Percentiles rank a stretch among this genome's conserved stretches.
Evolutionary conservation across 441 rosid genomes (phyloP).

Genomic region (Erodium trifolium): DNA sequence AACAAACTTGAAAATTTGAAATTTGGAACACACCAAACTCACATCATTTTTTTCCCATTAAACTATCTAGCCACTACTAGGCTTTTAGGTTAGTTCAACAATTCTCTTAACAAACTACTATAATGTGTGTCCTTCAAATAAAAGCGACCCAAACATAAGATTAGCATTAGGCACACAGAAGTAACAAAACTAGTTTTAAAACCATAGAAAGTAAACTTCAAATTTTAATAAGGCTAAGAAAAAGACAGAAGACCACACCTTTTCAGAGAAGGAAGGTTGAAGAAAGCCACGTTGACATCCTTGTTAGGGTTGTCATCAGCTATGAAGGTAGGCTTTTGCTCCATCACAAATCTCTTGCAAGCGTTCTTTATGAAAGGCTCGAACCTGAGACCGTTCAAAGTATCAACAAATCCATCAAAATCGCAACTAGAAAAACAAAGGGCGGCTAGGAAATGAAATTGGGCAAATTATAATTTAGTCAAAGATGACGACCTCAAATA

Average conservation of each 20-base stretch:
- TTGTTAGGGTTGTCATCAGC: slow-evolving; percentile 74
- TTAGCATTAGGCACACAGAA: background rate
- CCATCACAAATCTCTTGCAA: slow-evolving; percentile 83
- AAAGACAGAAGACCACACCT: slow-evolving; percentile 24
- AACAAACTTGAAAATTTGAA: too few relatives aligned
- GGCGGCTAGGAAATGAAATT: background rate
- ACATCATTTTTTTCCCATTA: too few relatives aligned
- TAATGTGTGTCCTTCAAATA: background rate
- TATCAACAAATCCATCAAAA: background rate
- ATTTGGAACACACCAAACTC: too few relatives aligned
- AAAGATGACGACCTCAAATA: slow-evolving; percentile 46
- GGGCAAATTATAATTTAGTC: background rate
- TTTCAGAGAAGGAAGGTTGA: slow-evolving; percentile 70
- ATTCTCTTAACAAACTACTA: background rate
- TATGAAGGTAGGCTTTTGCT: slow-evolving; percentile 53
- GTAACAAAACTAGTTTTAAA: background rate
- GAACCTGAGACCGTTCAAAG: slow-evolving; percentile 30
- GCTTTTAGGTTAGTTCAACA: background rate
- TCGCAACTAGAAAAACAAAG: background rate
- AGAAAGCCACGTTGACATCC: slow-evolving; percentile 81
- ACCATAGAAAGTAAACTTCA: background rate
- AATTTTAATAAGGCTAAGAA: background rate
- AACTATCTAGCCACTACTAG: background rate
- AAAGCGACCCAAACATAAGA: background rate
- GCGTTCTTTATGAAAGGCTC: slow-evolving; percentile 82